Conservation (phyloP, 257 asterid species). For the Lantana camara region DNA sequence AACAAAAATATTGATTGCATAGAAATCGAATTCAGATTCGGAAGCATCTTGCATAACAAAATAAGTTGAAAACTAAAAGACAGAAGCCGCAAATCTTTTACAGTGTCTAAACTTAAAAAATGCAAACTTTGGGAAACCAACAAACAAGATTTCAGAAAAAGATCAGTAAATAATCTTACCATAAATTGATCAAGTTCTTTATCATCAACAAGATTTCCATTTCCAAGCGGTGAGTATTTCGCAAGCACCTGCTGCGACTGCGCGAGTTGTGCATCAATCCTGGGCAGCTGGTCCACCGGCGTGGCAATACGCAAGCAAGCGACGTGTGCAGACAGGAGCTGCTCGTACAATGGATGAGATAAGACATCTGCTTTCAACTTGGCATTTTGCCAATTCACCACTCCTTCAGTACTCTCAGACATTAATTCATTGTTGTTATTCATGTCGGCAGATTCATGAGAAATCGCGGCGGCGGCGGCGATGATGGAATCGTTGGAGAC, state of each 20-base stretch:
- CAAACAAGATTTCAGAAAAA: not conserved
- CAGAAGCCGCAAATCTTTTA: too few relatives aligned
- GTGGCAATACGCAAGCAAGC: slow-evolving; percentile 77
- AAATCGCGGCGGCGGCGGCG: slow-evolving; percentile 38
- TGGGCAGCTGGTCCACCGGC: slow-evolving; percentile 85
- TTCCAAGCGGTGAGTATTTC: slow-evolving; percentile 54
- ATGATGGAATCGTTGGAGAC: slow-evolving; percentile 47
- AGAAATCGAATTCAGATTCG: too few relatives aligned
- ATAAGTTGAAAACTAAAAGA: too few relatives aligned
- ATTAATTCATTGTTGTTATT: too few relatives aligned
- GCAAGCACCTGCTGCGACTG: slow-evolving; percentile 70
- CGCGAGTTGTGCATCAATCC: slow-evolving; percentile 70
- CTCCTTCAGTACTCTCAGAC: slow-evolving; percentile 44
- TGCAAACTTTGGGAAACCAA: too few relatives aligned
- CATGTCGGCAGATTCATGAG: too few relatives aligned
- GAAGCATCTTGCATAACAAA: too few relatives aligned
- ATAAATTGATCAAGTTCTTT: slow-evolving; percentile 74
- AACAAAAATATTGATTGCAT: too few relatives aligned
- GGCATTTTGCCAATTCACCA: slow-evolving; percentile 60
- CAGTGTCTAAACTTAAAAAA: too few relatives aligned
- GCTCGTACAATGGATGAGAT: slow-evolving; percentile 70
- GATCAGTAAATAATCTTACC: slow-evolving; percentile 39
- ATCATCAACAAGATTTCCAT: slow-evolving; percentile 48
- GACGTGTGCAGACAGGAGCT: slow-evolving; percentile 70
- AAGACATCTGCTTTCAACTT: slow-evolving; percentile 60